Evolutionary conservation across 768 basidiomycete genomes (phyloP).

Genomic region (Pulveroboletus sp.): DNA sequence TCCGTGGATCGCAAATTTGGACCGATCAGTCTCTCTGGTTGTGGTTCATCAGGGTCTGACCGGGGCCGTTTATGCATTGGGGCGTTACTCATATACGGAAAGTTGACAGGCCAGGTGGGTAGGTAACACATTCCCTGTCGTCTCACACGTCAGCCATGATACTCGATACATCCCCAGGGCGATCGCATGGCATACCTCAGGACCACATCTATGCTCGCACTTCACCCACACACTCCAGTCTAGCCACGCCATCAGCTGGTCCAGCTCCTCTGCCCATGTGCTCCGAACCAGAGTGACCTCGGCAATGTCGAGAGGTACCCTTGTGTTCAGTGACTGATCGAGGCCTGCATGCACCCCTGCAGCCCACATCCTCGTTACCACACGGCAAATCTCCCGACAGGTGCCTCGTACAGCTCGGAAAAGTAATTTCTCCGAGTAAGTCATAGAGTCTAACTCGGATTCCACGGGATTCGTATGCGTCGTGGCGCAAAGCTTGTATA

Average conservation of each 20-base stretch:
- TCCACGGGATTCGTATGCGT: constrained; percentile 17
- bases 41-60: background rate
- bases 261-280: constrained; percentile 34
- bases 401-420: constrained; percentile 29
- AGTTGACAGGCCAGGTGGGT: constrained; percentile 10
- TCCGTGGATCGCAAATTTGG: background rate
- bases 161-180: background rate
- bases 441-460: constrained; percentile 11
- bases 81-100: background rate
- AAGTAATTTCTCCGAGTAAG: constrained; percentile 27
- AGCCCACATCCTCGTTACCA: constrained; percentile 34
- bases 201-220: constrained; percentile 43
- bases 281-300: constrained; percentile 10
- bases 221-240: constrained; percentile 51
- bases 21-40: background rate
- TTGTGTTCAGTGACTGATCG: constrained; percentile 1
- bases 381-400: constrained; percentile 42
- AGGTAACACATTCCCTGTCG: constrained; percentile 17
- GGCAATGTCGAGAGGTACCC: background rate
- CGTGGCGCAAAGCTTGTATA: constrained; percentile 26
- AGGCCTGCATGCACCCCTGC: constrained; percentile 23
- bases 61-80: background rate
- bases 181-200: constrained; percentile 34
- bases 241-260: constrained; percentile 44
- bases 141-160: background rate